A percentile compares a stretch with the other conserved stretches of the same genome.
These are phyloP conservation scores for Spathaspora girioi DNA, from an alignment of 805 yeast genomes.

Conservation along the genomic window DNA sequence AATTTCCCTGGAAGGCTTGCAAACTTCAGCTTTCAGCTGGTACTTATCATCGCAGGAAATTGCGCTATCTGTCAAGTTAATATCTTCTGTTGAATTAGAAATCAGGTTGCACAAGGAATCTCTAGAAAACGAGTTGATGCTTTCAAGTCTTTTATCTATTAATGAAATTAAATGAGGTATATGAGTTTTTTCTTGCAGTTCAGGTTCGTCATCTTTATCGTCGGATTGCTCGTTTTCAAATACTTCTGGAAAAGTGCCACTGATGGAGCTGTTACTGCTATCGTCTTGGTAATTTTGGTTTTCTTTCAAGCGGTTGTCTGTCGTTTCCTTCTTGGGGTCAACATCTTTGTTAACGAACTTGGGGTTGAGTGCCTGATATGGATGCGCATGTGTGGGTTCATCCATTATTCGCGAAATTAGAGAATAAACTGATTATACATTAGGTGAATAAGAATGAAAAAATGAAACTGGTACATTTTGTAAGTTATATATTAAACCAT, in stretches of 20 bases:
- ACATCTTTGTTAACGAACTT: not conserved
- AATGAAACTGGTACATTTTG: not conserved
- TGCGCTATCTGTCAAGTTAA: not conserved
- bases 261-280: not conserved
- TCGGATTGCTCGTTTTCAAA: not conserved
- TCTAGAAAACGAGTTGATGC: not conserved
- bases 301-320: not conserved
- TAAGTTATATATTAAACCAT: not conserved
- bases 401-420: not conserved
- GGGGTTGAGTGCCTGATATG: not conserved
- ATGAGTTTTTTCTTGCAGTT: not conserved
- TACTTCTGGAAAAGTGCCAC: not conserved
- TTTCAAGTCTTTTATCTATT: not conserved
- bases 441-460: not conserved
- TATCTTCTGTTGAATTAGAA: not conserved
- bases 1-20: not conserved
- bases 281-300: not conserved
- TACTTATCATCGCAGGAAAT: not conserved
- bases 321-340: not conserved
- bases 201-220: not conserved
- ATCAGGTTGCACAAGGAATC: not conserved
- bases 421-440: not conserved
- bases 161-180: not conserved
- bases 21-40: not conserved
- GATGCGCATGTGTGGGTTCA: not conserved